Evolutionary conservation across 345 rosid species (phyloP).

Genomic region (Arabis alpina): DNA sequence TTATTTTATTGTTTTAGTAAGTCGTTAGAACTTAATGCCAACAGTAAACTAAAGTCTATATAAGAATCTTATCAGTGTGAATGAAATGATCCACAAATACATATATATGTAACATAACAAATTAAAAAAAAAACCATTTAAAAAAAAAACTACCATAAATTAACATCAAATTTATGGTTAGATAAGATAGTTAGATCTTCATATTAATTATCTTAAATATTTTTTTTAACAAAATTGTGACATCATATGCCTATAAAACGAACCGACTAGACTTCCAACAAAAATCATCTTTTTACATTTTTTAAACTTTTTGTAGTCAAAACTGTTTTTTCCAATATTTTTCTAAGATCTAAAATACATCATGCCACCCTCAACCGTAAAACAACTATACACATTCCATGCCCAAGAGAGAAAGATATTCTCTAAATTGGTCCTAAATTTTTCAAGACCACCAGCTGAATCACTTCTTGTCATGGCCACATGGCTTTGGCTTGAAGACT

Average conservation of each 20-base stretch:
- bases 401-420: conserved; percentile 47
- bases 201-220: not conserved
- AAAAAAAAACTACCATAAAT: not conserved
- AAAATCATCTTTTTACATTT: not conserved
- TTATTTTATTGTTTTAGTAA: not conserved
- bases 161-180: conserved; percentile 4
- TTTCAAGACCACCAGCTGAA: conserved; percentile 42
- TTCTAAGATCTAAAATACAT: not conserved
- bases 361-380: conserved; percentile 35
- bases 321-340: not conserved
- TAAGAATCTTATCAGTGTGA: conserved; percentile 9
- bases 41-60: conserved; percentile 6
- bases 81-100: not conserved
- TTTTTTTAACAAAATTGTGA: not conserved
- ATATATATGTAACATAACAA: not conserved
- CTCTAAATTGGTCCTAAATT: conserved; percentile 40
- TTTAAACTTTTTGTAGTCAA: not conserved
- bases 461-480: conserved; percentile 52
- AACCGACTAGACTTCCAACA: not conserved
- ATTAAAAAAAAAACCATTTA: too few species aligned
- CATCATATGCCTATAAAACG: conserved; percentile 4
- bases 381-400: conserved; percentile 42
- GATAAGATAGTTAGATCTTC: conserved; percentile 3
- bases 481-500: conserved; percentile 60
- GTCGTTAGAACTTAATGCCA: not conserved